phyloP scores from a whole-genome alignment of 345 rosid species.

The Psidium friedrichsthalianum region DNA sequence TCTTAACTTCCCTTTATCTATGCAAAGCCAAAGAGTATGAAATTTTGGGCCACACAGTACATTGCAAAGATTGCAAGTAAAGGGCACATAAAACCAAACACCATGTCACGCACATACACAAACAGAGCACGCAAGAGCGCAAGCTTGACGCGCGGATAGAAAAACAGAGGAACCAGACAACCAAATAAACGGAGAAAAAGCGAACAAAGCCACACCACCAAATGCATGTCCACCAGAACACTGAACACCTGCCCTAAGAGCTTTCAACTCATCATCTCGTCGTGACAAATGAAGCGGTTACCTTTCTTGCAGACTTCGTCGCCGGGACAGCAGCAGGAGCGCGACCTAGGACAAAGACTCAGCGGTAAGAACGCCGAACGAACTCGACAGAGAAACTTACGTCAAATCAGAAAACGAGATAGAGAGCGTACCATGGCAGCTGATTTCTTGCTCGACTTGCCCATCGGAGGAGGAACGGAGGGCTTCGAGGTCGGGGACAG shows the following conservation, averaged over 20 bases:
- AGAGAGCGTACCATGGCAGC: conserved; percentile 19
- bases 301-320: conserved; percentile 47
- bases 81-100: background rate
- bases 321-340: conserved; percentile 21
- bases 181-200: background rate
- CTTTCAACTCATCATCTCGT: background rate
- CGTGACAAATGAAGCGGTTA: background rate
- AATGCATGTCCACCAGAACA: background rate
- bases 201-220: background rate
- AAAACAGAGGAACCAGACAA: background rate
- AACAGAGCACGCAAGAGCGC: too few species aligned
- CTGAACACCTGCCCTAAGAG: background rate
- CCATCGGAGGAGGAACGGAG: conserved; percentile 17
- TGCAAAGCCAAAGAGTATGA: background rate
- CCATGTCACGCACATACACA: background rate
- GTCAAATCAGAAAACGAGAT: background rate
- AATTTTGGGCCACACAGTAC: background rate
- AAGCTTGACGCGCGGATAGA: background rate
- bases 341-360: conserved; percentile 2
- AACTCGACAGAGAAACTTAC: background rate
- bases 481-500: background rate
- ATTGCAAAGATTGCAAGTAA: background rate
- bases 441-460: conserved; percentile 46
- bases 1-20: conserved; percentile 74
- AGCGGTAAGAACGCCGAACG: background rate